A percentile compares a stretch with the other conserved stretches of the same genome.
Evolutionary conservation across 73 alveolate species (phyloP).

Genomic region (Paramecium sexaurelia): DNA sequence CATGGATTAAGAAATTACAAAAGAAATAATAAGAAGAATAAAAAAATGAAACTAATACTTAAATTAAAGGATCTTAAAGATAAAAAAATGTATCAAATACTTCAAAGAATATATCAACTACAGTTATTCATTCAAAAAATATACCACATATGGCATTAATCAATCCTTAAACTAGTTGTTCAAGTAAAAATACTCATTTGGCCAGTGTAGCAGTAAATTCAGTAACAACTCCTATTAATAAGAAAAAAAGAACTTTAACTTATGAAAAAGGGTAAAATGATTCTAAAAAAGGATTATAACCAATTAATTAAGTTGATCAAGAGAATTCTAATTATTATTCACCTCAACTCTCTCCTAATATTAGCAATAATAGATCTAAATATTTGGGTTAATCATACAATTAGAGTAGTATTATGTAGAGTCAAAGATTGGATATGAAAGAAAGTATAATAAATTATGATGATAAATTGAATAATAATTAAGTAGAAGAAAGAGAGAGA

Average conservation of each 20-base stretch:
- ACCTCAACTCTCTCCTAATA: slow-evolving; percentile 25
- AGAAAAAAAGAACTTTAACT: background rate
- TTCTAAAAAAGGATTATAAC: background rate
- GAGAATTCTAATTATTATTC: background rate
- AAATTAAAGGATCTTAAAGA: background rate
- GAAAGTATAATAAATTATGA: slow-evolving; percentile 33
- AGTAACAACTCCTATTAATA: background rate
- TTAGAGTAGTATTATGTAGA: slow-evolving; percentile 27
- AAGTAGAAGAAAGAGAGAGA: slow-evolving; percentile 42
- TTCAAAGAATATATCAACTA: background rate
- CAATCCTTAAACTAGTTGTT: background rate
- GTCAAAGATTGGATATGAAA: slow-evolving; percentile 40
- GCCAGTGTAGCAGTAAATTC: background rate
- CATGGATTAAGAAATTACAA: background rate
- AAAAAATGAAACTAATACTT: background rate
- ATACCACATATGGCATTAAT: slow-evolving; percentile 26
- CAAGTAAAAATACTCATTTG: background rate
- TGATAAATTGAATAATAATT: background rate
- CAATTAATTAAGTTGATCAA: slow-evolving; percentile 4
- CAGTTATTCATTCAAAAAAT: background rate
- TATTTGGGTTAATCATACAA: background rate
- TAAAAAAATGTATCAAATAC: background rate
- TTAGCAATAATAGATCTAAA: slow-evolving; percentile 7
- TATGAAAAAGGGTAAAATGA: background rate
- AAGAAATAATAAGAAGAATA: background rate